Evolutionary conservation across 192 early-diverging fungal species (phyloP).

Genomic region (Coemansia guatemalensis): DNA sequence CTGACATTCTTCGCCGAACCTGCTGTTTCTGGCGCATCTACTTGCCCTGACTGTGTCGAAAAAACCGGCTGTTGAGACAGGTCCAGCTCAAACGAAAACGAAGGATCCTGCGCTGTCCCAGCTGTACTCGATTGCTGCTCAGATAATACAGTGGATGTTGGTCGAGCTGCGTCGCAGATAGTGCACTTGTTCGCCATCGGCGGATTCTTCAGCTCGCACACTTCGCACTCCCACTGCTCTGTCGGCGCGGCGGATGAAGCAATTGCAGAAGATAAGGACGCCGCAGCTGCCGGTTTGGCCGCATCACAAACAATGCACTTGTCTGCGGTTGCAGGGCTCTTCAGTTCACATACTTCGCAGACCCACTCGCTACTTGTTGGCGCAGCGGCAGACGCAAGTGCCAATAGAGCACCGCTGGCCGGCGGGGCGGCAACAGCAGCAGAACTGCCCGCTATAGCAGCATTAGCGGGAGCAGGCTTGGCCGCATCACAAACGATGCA

Average conservation of each 20-base stretch:
- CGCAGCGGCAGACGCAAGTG: slow-evolving; percentile 1
- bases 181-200: slow-evolving; percentile 13
- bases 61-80: slow-evolving; percentile 19
- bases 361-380: slow-evolving; percentile 20
- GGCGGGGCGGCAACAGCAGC: neutral
- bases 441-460: neutral
- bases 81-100: slow-evolving; percentile 26
- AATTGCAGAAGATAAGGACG: slow-evolving; percentile 1
- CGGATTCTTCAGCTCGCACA: slow-evolving; percentile 26
- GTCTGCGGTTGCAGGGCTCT: slow-evolving; percentile 7
- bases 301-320: slow-evolving; percentile 32
- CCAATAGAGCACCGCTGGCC: neutral
- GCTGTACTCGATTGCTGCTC: too few species aligned
- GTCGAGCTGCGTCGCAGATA: too few species aligned
- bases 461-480: slow-evolving; percentile 6
- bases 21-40: neutral
- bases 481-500: slow-evolving; percentile 25
- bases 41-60: neutral
- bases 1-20: neutral
- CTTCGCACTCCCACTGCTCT: slow-evolving; percentile 17
- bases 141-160: too few species aligned
- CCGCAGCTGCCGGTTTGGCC: neutral
- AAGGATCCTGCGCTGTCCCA: too few species aligned
- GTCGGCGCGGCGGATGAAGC: neutral
- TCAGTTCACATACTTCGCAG: slow-evolving; percentile 17